These are phyloP conservation scores for Gardenia jasminoides DNA, from an alignment of 257 asterid species.

Conservation along the genomic window DNA sequence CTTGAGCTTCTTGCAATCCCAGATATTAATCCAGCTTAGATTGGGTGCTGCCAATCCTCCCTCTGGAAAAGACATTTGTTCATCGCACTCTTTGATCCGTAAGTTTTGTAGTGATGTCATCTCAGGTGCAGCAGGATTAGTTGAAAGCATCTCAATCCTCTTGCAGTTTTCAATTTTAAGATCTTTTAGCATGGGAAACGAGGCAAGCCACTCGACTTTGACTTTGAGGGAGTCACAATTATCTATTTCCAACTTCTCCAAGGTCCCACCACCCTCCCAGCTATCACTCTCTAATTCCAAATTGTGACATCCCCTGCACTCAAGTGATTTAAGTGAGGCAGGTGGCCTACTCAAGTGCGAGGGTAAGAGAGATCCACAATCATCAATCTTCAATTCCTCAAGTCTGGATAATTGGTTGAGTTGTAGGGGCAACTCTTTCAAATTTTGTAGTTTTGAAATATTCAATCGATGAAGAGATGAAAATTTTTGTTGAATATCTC, in stretches of 20 bases:
- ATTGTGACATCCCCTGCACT: too few relatives aligned
- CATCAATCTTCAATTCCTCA: neutral
- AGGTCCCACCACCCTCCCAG: too few relatives aligned
- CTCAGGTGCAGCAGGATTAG: neutral
- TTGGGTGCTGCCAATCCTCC: neutral
- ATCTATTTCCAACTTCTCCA: rapidly evolving
- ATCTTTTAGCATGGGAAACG: neutral
- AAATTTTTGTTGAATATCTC: neutral
- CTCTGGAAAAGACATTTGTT: neutral
- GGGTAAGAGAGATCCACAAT: too few relatives aligned
- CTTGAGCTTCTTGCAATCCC: neutral
- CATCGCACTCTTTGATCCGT: rapidly evolving
- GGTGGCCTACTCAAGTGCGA: too few relatives aligned
- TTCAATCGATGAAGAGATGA: neutral
- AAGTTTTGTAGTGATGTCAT: neutral
- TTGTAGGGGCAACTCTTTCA: neutral
- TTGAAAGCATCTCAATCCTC: neutral
- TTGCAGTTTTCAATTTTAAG: rapidly evolving
- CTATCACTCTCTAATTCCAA: too few relatives aligned
- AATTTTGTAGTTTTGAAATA: neutral
- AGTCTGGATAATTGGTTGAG: neutral
- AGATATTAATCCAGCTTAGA: rapidly evolving
- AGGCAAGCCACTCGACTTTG: neutral
- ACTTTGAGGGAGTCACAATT: neutral
- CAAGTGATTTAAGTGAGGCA: too few relatives aligned